A percentile compares a stretch with the other conserved stretches of the same genome.
phyloP scores from a whole-genome alignment of 148 eudicot genomes.

The Diospyros lotus region DNA sequence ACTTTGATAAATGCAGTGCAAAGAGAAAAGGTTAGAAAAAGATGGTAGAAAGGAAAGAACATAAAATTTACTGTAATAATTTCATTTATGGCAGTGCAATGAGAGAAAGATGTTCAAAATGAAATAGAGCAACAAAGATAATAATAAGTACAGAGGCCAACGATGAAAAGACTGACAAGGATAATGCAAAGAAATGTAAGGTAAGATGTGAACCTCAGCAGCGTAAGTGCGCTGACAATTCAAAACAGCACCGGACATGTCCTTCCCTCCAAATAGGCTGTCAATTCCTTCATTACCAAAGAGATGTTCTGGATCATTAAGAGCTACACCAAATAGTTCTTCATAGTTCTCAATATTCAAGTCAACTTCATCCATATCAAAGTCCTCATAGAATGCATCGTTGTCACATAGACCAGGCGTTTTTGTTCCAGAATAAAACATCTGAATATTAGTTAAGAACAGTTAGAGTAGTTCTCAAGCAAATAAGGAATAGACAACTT shows the following conservation, averaged over 20 bases:
- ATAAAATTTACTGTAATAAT: not conserved
- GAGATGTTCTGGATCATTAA: slow-evolving; percentile 33
- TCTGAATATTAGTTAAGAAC: slow-evolving; percentile 31
- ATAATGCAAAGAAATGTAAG: not conserved
- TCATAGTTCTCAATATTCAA: slow-evolving; percentile 50
- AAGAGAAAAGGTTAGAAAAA: not conserved
- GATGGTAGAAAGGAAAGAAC: not conserved
- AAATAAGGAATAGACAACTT: not conserved
- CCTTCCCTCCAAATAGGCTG: slow-evolving; percentile 35
- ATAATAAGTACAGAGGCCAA: not conserved
- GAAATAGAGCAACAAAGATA: not conserved
- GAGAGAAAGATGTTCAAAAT: not conserved
- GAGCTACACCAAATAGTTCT: slow-evolving; percentile 44
- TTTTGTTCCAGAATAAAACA: slow-evolving; percentile 28
- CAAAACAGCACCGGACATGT: slow-evolving; percentile 24
- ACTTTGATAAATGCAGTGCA: not conserved
- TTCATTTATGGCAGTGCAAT: slow-evolving; percentile 3
- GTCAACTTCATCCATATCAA: slow-evolving; percentile 44
- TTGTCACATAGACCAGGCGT: slow-evolving; percentile 38
- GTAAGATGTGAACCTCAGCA: slow-evolving; percentile 30
- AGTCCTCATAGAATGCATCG: slow-evolving; percentile 36
- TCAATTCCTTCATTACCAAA: slow-evolving; percentile 42
- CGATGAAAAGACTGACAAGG: not conserved
- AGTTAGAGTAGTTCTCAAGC: not conserved
- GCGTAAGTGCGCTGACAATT: slow-evolving; percentile 21